Evolutionary conservation across 495 filamentous ascomycete species (phyloP).

Genomic region (Aspergillus sclerotiicarbonarius): DNA sequence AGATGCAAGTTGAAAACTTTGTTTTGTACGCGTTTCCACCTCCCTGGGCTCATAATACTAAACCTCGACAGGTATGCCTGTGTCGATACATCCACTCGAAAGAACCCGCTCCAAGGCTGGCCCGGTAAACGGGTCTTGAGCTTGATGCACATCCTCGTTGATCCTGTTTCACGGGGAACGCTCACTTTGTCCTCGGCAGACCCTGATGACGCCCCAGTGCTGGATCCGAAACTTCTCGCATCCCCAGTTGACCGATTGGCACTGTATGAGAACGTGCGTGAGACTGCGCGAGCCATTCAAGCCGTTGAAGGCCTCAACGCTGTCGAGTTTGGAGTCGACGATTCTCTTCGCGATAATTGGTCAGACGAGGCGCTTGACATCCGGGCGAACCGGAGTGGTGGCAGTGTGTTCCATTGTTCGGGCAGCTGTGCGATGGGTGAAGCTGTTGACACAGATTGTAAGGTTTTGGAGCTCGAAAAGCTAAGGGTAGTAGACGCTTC

Average conservation of each 20-base stretch:
- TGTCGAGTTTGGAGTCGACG: background rate
- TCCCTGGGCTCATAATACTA: background rate
- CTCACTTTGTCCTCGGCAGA: background rate
- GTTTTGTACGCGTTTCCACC: background rate
- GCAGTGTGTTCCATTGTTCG: background rate
- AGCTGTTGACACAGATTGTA: constrained; percentile 34
- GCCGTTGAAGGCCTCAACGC: background rate
- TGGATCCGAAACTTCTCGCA: background rate
- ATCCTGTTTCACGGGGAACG: background rate
- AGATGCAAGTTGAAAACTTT: background rate
- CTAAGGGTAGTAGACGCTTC: constrained; percentile 33
- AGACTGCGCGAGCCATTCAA: background rate
- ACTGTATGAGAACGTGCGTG: background rate
- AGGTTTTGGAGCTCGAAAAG: no score
- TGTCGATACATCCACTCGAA: background rate
- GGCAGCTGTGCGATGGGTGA: constrained; percentile 29
- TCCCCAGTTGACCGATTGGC: background rate
- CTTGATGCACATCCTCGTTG: constrained; percentile 1
- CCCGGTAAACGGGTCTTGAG: background rate
- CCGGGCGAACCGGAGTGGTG: background rate
- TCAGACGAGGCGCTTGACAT: background rate
- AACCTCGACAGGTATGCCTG: background rate
- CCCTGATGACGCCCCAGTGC: background rate
- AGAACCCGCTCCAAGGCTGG: background rate
- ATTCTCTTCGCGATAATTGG: background rate